Evolutionary conservation across 2,329 filamentous ascomycete genomes (phyloP).

Genomic region (Cladosporium cucumerinum): DNA sequence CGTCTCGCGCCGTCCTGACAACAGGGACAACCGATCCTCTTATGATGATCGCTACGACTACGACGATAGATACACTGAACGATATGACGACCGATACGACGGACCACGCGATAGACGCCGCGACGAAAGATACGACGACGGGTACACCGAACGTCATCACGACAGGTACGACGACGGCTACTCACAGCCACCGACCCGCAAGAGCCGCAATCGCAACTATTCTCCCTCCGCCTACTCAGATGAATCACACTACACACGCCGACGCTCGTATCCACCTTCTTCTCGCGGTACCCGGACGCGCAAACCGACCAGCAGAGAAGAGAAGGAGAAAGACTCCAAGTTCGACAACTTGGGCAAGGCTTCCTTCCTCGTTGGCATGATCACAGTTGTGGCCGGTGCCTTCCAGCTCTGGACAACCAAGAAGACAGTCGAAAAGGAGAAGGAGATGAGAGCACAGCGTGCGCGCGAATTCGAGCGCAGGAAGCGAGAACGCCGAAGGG

Average conservation of each 20-base stretch:
- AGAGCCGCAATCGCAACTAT: conserved; percentile 3
- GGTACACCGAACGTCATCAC: neutral
- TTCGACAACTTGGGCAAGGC: conserved; percentile 17
- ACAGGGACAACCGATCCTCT: conserved; percentile 8
- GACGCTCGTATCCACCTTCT: conserved; percentile 10
- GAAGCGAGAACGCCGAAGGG: conserved; percentile 16
- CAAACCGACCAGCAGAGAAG: neutral
- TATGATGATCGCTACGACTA: conserved; percentile 9
- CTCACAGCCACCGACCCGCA: conserved; percentile 4
- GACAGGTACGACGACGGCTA: conserved; percentile 15
- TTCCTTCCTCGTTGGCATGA: conserved; percentile 16
- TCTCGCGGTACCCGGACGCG: conserved; percentile 10
- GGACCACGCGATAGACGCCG: conserved; percentile 1
- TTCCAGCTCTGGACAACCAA: conserved; percentile 19
- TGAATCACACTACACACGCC: conserved; percentile 10
- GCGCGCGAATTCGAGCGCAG: conserved; percentile 16
- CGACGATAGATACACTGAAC: conserved; percentile 14
- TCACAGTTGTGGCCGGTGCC: conserved; percentile 17
- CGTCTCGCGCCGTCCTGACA: conserved; percentile 10
- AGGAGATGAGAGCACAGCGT: conserved; percentile 10
- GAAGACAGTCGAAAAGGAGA: conserved; percentile 17
- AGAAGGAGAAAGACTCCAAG: conserved; percentile 15
- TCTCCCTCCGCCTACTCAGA: conserved; percentile 10
- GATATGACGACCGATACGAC: conserved; percentile 5
- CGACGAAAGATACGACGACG: neutral